phyloP scores from a whole-genome alignment of 495 filamentous ascomycete species.

The Podospora pseudoanserina region DNA sequence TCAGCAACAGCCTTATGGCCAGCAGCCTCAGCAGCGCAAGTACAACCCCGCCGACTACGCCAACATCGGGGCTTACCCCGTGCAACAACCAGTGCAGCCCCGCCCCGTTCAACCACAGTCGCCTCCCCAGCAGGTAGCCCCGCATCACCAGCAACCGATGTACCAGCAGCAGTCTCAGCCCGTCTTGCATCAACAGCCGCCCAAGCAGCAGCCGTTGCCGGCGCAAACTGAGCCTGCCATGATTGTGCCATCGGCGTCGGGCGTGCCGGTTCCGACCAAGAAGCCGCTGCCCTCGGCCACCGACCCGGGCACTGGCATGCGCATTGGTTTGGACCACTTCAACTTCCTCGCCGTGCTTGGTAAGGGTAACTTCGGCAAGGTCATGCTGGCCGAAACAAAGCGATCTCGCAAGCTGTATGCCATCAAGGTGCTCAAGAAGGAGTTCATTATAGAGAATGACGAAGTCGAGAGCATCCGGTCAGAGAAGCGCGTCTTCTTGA shows the following conservation, averaged over 20 bases:
- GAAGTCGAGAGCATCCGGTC: conserved; percentile 99
- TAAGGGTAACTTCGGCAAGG: conserved; percentile 99
- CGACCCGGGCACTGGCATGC: conserved; percentile 62
- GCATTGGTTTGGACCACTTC: conserved; percentile 96
- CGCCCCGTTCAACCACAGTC: conserved; percentile 32
- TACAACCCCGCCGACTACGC: conserved; percentile 75
- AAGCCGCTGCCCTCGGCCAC: conserved; percentile 56
- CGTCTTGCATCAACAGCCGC: conserved; percentile 27
- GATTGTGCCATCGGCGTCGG: conserved; percentile 26
- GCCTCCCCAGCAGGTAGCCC: conserved; percentile 22
- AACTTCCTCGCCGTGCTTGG: conserved; percentile 98
- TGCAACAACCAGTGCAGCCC: conserved; percentile 38
- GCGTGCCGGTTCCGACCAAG: conserved; percentile 39
- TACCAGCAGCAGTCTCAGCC: conserved; percentile 29
- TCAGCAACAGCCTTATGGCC: conserved; percentile 42
- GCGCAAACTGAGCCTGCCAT: conserved; percentile 31
- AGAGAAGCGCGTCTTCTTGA: conserved; percentile 93
- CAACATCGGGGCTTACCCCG: conserved; percentile 50
- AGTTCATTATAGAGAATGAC: conserved; percentile 99
- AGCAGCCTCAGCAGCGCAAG: conserved; percentile 50
- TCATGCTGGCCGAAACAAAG: conserved; percentile 99
- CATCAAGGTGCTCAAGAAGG: conserved; percentile 99
- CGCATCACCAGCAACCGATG: conserved; percentile 39
- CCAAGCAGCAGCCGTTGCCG: conserved; percentile 41
- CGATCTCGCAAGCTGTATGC: conserved; percentile 86